Evolutionary conservation across 1,284 basidiomycete genomes (phyloP).

Genomic region (Ganoderma resinaceum): DNA sequence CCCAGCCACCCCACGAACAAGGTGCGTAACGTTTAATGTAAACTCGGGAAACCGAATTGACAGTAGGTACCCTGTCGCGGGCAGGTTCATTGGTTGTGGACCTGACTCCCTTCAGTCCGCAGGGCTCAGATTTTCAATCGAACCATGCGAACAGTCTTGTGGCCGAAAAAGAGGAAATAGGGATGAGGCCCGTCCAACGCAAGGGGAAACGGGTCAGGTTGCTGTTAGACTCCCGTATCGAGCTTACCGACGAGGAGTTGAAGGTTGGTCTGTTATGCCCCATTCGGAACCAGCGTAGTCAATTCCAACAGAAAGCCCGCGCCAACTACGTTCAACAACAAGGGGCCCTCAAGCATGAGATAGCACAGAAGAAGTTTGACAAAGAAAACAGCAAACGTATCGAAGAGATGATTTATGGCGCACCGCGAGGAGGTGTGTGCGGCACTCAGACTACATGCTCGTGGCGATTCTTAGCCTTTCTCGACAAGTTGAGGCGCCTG

Average conservation of each 20-base stretch:
- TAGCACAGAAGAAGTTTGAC: constrained; percentile 59
- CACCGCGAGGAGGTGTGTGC: constrained; percentile 65
- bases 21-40: not conserved
- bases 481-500: constrained; percentile 64
- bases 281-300: constrained; percentile 7
- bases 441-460: not conserved
- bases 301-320: constrained; percentile 58
- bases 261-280: constrained; percentile 51
- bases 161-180: constrained; percentile 35
- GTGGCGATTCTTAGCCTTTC: not conserved
- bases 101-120: constrained; percentile 33
- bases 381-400: constrained; percentile 61
- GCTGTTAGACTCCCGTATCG: constrained; percentile 69
- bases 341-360: constrained; percentile 54
- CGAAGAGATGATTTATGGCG: constrained; percentile 72
- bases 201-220: constrained; percentile 46
- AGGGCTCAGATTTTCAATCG: constrained; percentile 17
- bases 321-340: constrained; percentile 72
- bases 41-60: not conserved
- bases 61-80: constrained; percentile 18
- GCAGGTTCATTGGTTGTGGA: constrained; percentile 36
- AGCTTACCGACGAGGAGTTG: constrained; percentile 80
- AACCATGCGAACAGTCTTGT: constrained; percentile 1
- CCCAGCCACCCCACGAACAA: constrained; percentile 9
- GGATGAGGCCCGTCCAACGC: constrained; percentile 44